Evolutionary conservation across 2,329 filamentous ascomycete species (phyloP).

Genomic region (Aphanoascus verrucosus): DNA sequence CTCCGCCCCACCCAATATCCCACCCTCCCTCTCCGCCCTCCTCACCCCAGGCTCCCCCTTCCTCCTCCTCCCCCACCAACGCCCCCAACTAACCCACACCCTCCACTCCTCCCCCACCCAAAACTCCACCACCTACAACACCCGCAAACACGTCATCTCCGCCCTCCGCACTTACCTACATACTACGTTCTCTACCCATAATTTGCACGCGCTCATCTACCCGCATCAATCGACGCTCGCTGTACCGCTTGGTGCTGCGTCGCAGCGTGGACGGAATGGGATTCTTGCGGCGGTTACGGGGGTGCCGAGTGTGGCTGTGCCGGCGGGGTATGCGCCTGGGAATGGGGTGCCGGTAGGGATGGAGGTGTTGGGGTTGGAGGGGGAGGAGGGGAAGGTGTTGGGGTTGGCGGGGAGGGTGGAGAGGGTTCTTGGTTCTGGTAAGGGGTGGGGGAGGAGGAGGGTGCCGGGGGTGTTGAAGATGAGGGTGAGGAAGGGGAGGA

Average conservation of each 20-base stretch:
- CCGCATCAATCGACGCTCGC: conserved; percentile 55
- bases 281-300: conserved; percentile 47
- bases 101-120: conserved; percentile 44
- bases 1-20: conserved; percentile 45
- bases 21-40: conserved; percentile 42
- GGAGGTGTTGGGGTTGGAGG: conserved; percentile 45
- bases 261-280: conserved; percentile 51
- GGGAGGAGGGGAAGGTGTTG: conserved; percentile 55
- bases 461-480: conserved; percentile 27
- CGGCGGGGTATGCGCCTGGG: conserved; percentile 18
- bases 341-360: conserved; percentile 32
- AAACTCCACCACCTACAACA: conserved; percentile 35
- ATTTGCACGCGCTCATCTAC: conserved; percentile 51
- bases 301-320: conserved; percentile 40
- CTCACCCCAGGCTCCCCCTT: conserved; percentile 41
- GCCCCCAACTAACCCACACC: conserved; percentile 44
- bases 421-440: conserved; percentile 29
- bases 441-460: conserved; percentile 33
- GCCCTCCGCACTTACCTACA: conserved; percentile 43
- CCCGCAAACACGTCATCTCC: conserved; percentile 40
- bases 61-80: conserved; percentile 50
- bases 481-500: not conserved
- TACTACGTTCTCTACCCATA: conserved; percentile 40
- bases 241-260: conserved; percentile 46
- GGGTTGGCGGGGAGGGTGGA: conserved; percentile 45